Conservation (phyloP, 805 yeast genomes). For the Jamesozyma rosinii region DNA sequence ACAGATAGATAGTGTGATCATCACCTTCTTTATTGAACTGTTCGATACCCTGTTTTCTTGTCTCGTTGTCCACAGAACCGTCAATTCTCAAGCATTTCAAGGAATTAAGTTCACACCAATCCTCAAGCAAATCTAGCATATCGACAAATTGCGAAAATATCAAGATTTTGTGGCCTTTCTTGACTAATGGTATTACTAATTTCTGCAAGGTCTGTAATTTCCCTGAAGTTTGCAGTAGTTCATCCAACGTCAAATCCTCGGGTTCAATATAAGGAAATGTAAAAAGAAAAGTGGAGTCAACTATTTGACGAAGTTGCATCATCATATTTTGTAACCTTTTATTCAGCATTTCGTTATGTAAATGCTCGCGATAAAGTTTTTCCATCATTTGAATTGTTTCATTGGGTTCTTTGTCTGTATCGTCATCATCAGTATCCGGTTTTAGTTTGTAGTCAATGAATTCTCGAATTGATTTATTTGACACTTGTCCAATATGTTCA, state of each 20-base stretch:
- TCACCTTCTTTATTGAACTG: conserved; percentile 33
- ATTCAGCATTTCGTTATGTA: conserved; percentile 36
- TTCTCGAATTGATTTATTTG: conserved; percentile 32
- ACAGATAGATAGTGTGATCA: conserved; percentile 46
- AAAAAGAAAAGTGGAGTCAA: conserved; percentile 78
- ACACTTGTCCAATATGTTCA: conserved; percentile 23
- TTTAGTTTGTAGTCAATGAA: conserved; percentile 35
- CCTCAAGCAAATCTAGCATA: conserved; percentile 72
- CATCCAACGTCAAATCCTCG: conserved; percentile 34
- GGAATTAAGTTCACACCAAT: conserved; percentile 50
- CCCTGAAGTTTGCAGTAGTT: conserved; percentile 51
- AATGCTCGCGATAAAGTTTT: conserved; percentile 23
- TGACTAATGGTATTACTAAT: conserved; percentile 43
- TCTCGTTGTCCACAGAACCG: conserved; percentile 60
- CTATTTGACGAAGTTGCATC: conserved; percentile 78
- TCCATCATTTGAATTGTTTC: conserved; percentile 20
- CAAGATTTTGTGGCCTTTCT: conserved; percentile 55
- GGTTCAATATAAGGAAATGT: conserved; percentile 61
- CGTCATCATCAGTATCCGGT: conserved; percentile 3
- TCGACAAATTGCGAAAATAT: conserved; percentile 81
- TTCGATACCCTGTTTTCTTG: conserved; percentile 55
- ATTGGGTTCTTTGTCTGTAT: conserved; percentile 3
- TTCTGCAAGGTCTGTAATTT: conserved; percentile 65
- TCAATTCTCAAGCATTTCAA: conserved; percentile 55
- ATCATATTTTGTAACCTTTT: conserved; percentile 56